Evolutionary conservation across 768 basidiomycete genomes (phyloP), one percentile per base, ranked within the genome.

Genomic region (Termitomyces sp.): DNA sequence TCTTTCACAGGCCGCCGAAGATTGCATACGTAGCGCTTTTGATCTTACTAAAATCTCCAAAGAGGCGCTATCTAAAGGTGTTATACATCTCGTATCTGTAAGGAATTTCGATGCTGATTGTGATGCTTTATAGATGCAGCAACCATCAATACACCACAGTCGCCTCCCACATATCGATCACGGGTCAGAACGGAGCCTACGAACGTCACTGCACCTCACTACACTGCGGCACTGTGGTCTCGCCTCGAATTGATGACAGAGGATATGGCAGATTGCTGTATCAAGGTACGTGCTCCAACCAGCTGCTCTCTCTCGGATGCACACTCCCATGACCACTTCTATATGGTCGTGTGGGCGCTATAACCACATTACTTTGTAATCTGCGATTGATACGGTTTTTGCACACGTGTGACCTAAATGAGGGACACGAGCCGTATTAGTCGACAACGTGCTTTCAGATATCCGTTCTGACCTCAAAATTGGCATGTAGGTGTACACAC

Each of bases 151-250:
- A 63, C 59, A 41, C 59, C 69, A 2, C 72, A 69, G 39, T 74
- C 75, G 2, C 74, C 76, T n/a, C 73, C 76, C n/a, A 69, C 82
- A 57, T 94, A 97, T 75, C 88, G 88, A 62, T 93, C 90, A 31
- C 86, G 94, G 27, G 81, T 93, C 31, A 80, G 94, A 44, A 95
- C 87, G 13, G 95, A 98, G 66, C 97, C 96, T 10, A 97, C 94
- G 0, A 92, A 80, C 59, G 71, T 88, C 39, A 98, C 89, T 2
- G 87, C 90, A 10, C 90, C 92, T 1, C 92, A 94, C 64, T 99
- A 91, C 79, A 80, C 86, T 0, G 79, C 84, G 5, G 88, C 87
- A 5, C 75, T 97, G 3, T 98, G 94, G 94, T 67, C 72, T 2
- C 78, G 92, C 46, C 74, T 99, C 9, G 94, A 94, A 64, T 76